Percentiles rank a stretch among this genome's conserved stretches.
phyloP scores from a whole-genome alignment of 345 rosid genomes.

The Eucalyptus dawsonii region DNA sequence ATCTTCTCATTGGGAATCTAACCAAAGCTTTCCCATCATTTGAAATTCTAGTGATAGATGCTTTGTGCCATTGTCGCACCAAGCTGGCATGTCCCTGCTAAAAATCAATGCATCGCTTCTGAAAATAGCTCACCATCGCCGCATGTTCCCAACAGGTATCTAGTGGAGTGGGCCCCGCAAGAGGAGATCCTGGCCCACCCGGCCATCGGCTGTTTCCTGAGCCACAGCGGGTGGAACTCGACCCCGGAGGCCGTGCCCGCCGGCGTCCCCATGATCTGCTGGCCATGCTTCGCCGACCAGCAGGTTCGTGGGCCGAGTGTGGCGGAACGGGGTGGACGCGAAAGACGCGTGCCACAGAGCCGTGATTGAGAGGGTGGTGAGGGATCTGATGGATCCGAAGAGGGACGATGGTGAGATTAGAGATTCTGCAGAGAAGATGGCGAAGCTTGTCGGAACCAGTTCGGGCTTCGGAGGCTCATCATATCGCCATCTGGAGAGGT shows the following conservation, averaged over 20 bases:
- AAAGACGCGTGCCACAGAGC: conserved; percentile 37
- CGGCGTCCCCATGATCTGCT: conserved; percentile 55
- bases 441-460: neutral
- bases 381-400: conserved; percentile 32
- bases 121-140: neutral
- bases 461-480: conserved; percentile 14
- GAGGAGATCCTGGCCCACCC: conserved; percentile 27
- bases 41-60: neutral
- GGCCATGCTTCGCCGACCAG: conserved; percentile 52
- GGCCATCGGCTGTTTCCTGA: conserved; percentile 40
- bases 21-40: neutral
- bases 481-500: conserved; percentile 3
- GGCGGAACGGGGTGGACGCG: conserved; percentile 48
- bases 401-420: conserved; percentile 18
- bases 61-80: neutral
- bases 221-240: conserved; percentile 67
- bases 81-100: neutral
- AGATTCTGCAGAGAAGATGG: conserved; percentile 8
- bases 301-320: conserved; percentile 35
- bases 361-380: conserved; percentile 31
- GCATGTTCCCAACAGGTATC: neutral
- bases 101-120: neutral
- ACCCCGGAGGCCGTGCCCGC: conserved; percentile 37
- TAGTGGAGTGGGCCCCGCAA: conserved; percentile 22
- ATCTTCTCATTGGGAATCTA: neutral